Evolutionary conservation across 805 yeast genomes (phyloP), one percentile per base, ranked within the genome.

Genomic region (Saccharomycopsis oosterbeekiorum): DNA sequence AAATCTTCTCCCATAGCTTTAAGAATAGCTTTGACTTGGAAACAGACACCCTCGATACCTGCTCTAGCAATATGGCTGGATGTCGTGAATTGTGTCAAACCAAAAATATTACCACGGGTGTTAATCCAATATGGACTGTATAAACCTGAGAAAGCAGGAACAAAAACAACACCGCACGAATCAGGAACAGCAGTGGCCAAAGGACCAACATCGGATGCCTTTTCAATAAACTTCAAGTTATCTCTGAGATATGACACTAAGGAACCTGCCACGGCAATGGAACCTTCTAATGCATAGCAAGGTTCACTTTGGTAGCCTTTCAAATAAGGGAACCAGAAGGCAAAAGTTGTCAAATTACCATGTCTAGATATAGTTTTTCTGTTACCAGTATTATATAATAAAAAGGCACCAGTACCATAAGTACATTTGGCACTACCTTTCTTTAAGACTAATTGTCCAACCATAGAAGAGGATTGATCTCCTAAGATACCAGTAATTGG

Each of bases 51-150:
- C 72, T 93, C 97, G 62, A 92, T 80, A 12, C 97, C 96, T 2
- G 97, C 97, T 66, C 97, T 82, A 10, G 96, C 96, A 69, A 92
- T 85, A 74, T 93, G 97, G 15, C 91, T 83, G 17, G 94, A 85
- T n/a, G 86, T 81, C n/a, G 97, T 87, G 74, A 84, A 90, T 71
- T 90, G 96, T 4, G 97, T 89, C 78, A 92, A 81, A 43, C 98
- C 98, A 71, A 91, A 85, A 55, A 93, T 88, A 40, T 97, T 86
- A 57, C 97, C 98, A 65, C 96, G 83, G 6, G 97, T 90, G 59
- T 88, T 89, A 14, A 92, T 82, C 98, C 98, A 92, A 75, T 92
- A 90, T 21, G 98, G 98, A 2, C 97, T 96, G 74, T 89, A 92
- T 60, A 92, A 77, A 8, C 98, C 98, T 39, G 92, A 86, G 71